A percentile compares a stretch with the other conserved stretches of the same genome.
phyloP scores from a whole-genome alignment of 805 yeast species.

The Candida oleophila region DNA sequence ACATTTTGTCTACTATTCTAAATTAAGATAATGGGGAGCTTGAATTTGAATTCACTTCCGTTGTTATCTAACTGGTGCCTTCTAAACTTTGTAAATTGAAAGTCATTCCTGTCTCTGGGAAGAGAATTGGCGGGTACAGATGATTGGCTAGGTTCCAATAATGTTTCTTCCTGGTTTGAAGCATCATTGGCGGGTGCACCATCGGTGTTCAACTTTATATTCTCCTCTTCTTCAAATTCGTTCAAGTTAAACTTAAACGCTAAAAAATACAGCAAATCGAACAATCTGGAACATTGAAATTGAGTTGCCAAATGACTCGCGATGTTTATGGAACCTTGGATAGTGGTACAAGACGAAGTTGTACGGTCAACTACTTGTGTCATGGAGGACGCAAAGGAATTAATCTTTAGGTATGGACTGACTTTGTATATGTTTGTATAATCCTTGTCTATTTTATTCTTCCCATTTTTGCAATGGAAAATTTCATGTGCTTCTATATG shows the following conservation, averaged over 20 bases:
- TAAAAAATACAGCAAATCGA: conserved; percentile 35
- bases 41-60: conserved; percentile 30
- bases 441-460: conserved; percentile 8
- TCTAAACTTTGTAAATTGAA: conserved; percentile 7
- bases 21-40: conserved; percentile 20
- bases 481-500: conserved; percentile 42
- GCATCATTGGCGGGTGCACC: neutral
- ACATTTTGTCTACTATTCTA: neutral
- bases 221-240: conserved; percentile 18
- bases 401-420: conserved; percentile 31
- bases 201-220: neutral
- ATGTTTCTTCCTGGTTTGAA: neutral
- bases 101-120: neutral
- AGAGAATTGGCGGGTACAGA: neutral
- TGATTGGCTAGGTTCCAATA: neutral
- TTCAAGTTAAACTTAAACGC: conserved; percentile 36
- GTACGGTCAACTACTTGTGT: conserved; percentile 8
- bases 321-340: conserved; percentile 20
- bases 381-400: conserved; percentile 31
- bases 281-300: conserved; percentile 34
- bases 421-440: conserved; percentile 31
- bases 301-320: conserved; percentile 33
- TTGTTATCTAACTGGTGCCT: conserved; percentile 20
- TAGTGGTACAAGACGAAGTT: neutral
- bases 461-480: conserved; percentile 22